Conservation (phyloP, 371 early-diverging fungal genomes). For the Cokeromyces recurvatus region DNA sequence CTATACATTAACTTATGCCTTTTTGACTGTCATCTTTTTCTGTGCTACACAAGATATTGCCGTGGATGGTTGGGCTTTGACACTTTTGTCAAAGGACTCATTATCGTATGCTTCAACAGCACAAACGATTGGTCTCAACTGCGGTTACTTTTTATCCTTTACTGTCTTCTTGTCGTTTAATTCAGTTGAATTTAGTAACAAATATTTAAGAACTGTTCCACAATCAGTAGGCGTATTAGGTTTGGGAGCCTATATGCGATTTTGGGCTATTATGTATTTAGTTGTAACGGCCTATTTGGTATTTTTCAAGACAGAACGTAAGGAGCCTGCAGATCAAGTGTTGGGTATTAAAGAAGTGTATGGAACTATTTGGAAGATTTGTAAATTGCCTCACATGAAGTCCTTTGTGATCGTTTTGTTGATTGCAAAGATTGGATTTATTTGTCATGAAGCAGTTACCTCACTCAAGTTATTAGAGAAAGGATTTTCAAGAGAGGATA, state of each 20-base stretch:
- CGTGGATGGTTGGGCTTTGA: conserved; percentile 97
- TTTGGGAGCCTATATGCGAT: conserved; percentile 83
- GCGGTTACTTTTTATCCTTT: conserved; percentile 93
- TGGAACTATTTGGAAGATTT: conserved; percentile 66
- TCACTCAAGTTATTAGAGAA: conserved; percentile 90
- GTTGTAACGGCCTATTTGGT: conserved; percentile 80
- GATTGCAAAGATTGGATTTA: conserved; percentile 90
- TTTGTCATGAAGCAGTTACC: conserved; percentile 91
- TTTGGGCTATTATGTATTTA: conserved; percentile 90
- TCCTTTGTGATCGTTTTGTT: conserved; percentile 76
- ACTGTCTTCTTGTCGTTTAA: conserved; percentile 95
- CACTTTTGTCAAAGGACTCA: conserved; percentile 84
- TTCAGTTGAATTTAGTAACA: conserved; percentile 92
- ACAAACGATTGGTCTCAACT: conserved; percentile 95
- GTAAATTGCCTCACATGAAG: conserved; percentile 80
- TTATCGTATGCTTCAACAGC: conserved; percentile 89
- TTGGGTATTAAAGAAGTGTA: conserved; percentile 58
- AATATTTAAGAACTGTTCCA: conserved; percentile 76
- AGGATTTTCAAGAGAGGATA: conserved; percentile 91
- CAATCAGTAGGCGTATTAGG: conserved; percentile 69
- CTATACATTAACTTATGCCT: conserved; percentile 63
- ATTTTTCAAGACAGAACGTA: conserved; percentile 67
- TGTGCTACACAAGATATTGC: conserved; percentile 98
- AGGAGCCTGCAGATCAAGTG: conserved; percentile 40
- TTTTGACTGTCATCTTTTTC: conserved; percentile 80